Evolutionary conservation across 2,329 filamentous ascomycete species (phyloP).

Genomic region (Cadophora sp.): DNA sequence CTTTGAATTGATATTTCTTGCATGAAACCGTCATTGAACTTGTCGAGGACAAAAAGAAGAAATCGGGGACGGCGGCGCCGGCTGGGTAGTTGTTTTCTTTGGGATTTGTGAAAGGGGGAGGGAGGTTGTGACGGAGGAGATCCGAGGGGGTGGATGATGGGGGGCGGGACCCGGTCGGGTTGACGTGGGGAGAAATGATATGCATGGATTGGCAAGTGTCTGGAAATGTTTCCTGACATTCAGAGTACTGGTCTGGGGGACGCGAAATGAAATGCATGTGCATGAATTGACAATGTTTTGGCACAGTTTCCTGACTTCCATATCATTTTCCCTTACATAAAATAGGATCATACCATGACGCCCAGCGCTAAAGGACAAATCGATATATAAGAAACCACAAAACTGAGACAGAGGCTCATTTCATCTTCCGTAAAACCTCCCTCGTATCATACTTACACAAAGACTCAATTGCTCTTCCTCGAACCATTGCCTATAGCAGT

Average conservation of each 20-base stretch:
- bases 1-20: too few relatives aligned
- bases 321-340: not conserved
- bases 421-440: not conserved
- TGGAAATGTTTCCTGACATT: too few relatives aligned
- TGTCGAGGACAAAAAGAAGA: constrained; percentile 61
- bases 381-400: constrained; percentile 8
- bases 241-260: not conserved
- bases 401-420: constrained; percentile 5
- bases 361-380: constrained; percentile 28
- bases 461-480: constrained; percentile 8
- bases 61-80: constrained; percentile 10
- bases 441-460: not conserved
- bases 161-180: not conserved
- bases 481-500: too few relatives aligned
- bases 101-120: too few relatives aligned
- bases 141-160: not conserved
- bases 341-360: not conserved
- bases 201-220: not conserved
- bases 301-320: not conserved
- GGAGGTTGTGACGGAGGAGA: not conserved
- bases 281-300: not conserved
- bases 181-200: not conserved
- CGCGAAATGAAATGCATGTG: not conserved
- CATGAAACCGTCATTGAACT: too few relatives aligned
- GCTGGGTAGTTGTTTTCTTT: constrained; percentile 15